Evolutionary conservation across 768 basidiomycete genomes (phyloP), one percentile per base, ranked within the genome.

Genomic region (Mycena latifolia): DNA sequence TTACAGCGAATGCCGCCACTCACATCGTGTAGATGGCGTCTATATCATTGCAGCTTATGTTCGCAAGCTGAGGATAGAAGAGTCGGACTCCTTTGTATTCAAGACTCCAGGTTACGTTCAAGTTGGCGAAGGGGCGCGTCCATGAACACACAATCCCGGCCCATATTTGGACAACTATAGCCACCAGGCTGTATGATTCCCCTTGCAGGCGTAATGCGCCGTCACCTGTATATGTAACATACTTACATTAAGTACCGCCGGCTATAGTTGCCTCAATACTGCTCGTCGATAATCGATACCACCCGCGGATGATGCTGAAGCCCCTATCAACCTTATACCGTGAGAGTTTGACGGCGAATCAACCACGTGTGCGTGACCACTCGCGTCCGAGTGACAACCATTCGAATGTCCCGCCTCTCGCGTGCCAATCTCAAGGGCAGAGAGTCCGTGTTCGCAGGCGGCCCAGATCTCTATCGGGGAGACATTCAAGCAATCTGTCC

Each of bases 371-470:
- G 41, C 41, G 20, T n/a, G n/a, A n/a, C n/a, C n/a, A n/a, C n/a
- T 60, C 50, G 52, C 50, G 56, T 51, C 39, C 33, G n/a, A 5
- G 27, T 35, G 8, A 46, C 14, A 3, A 39, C 15, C 17, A 39
- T 18, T 18, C 20, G 10, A 17, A 86, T 87, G 86, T 86, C 86
- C 51, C 84, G 84, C 59, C 71, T 83, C 43, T 81, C 86, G 74
- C 82, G 88, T 76, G 74, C 83, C 74, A 77, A 83, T 77, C 54
- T 92, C 77, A 80, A 85, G 79, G 75, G 84, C 69, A 74, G 92
- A 66, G 91, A 92, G 39, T 93, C 92, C 2, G 80, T 93, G 11
- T 94, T 93, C 74, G 78, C 87, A 1, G 83, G 88, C n/a, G 86
- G 88, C 6, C 82, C 89, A 35, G 89, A 90, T 20, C 75, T 85